Base-by-base conservation (phyloP, 345 rosid genomes). In the Reutealis trisperma region DNA sequence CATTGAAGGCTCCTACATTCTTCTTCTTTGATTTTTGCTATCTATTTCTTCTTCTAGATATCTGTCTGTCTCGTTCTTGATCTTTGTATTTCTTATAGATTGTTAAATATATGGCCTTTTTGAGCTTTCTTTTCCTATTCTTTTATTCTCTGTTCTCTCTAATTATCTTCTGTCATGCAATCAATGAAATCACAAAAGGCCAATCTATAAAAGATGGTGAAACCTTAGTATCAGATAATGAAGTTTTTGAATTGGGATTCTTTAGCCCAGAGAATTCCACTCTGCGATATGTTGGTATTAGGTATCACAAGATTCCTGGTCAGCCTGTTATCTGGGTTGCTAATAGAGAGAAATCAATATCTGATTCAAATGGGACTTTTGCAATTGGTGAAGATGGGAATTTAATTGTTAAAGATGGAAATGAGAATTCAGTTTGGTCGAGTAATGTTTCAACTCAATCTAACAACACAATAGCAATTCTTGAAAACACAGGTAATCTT, bases 271-370 rank as follows among this genome's bases (percentile, higher is more conserved):
- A 37, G 13, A 73, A 75, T 41, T 85, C 94, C 7, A 76, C 81
- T 1, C 77, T 60, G 5, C 72, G 93, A 65, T 92, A 85, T 76
- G 78, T 92, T 3, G 97, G 98, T 21, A 88, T 93, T 7, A 79
- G 95, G 93, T 93, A 89, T 75, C 49, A 84, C 83, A 73, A 80
- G 66, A 79, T 71, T 63, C 81, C 84, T 12, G 77, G 64, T 3
- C 63, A 51, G 22, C 32, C 90, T 1, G 75, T 85, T 41, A 84
- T 90, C 1, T 92, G 98, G 97, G 87, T 92, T 10, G 98, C 97
- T 13, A 93, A 93, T 70, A 84, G 93, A 81, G 87, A 86, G 3
- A 75, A 0, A 2, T 91, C 98, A 5, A 69, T 94, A 18, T 72
- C 82, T 7, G 86, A 78, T 57, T 44, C 25, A 54, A 77, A 66